A percentile compares a stretch with the other conserved stretches of the same genome.
Conservation (phyloP, 2,329 filamentous ascomycete species). For the Myriosclerotinia scirpicola region DNA sequence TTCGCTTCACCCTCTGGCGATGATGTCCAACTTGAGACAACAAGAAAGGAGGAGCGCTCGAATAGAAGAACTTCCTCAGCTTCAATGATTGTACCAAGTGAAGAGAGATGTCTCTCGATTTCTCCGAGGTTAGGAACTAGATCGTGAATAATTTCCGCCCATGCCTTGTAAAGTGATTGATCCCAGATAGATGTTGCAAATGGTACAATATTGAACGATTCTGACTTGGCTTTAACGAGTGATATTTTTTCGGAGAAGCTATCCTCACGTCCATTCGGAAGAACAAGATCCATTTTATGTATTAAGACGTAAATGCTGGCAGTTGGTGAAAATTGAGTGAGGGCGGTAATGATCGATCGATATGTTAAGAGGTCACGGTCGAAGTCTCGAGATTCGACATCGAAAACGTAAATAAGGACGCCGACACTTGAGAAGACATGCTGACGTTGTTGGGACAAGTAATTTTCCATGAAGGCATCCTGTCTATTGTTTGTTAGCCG, state of each 20-base stretch:
- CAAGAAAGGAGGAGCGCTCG: constrained; percentile 92
- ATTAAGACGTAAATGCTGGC: constrained; percentile 93
- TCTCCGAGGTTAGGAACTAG: constrained; percentile 89
- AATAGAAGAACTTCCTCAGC: constrained; percentile 94
- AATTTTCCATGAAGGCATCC: constrained; percentile 98
- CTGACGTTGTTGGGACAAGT: constrained; percentile 89
- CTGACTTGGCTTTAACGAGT: constrained; percentile 75
- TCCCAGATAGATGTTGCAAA: constrained; percentile 99
- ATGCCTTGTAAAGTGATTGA: constrained; percentile 95
- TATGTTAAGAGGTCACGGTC: constrained; percentile 92
- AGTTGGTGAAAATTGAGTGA: constrained; percentile 77
- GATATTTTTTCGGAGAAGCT: constrained; percentile 83
- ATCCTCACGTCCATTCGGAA: constrained; percentile 71
- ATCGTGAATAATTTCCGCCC: constrained; percentile 97
- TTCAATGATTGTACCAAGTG: constrained; percentile 81
- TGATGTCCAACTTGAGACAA: constrained; percentile 88
- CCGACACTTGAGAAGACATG: constrained; percentile 97
- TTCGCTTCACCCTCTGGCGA: constrained; percentile 73
- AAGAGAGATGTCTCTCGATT: constrained; percentile 82
- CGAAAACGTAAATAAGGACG: constrained; percentile 98
- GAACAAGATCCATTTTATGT: constrained; percentile 98
- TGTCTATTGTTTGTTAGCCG: constrained; percentile 56
- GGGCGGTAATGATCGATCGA: constrained; percentile 81
- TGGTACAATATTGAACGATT: constrained; percentile 73
- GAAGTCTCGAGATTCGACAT: constrained; percentile 94